Conservation (phyloP, 305 asterid genomes). For the Plantago lanceolata region DNA sequence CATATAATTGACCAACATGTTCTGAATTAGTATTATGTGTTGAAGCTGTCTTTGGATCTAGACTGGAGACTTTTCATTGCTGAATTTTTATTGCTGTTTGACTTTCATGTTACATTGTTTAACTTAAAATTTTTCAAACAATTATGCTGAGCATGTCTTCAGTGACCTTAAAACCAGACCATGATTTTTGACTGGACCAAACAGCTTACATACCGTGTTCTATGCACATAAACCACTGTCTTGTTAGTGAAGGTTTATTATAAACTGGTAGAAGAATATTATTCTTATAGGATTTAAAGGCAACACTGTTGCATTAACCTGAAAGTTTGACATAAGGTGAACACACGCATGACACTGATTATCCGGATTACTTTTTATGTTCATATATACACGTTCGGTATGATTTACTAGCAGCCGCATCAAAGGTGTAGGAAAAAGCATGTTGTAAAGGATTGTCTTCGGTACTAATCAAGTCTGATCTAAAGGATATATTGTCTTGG, state of each 20-base stretch:
- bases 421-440: constrained; percentile 13
- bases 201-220: not conserved
- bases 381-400: constrained; percentile 1
- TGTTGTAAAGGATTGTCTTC: not conserved
- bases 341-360: not conserved
- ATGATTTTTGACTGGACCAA: constrained; percentile 1
- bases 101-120: constrained; percentile 7
- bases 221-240: not conserved
- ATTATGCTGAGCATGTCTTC: constrained; percentile 9
- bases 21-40: constrained; percentile 4
- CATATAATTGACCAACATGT: constrained; percentile 18
- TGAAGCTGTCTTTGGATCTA: constrained; percentile 21
- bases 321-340: too few species aligned
- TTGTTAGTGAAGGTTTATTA: not conserved
- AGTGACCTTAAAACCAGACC: not conserved
- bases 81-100: constrained; percentile 7
- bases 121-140: not conserved
- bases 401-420: constrained; percentile 30
- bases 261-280: too few species aligned
- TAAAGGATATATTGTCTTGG: constrained; percentile 37
- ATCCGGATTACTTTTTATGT: not conserved
- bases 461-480: constrained; percentile 26
- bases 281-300: too few species aligned
- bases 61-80: constrained; percentile 6
- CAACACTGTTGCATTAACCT: too few species aligned